Percentiles rank a stretch among this genome's conserved stretches.
Conservation (phyloP, 805 yeast genomes). For the Candida nonsorbophila region DNA sequence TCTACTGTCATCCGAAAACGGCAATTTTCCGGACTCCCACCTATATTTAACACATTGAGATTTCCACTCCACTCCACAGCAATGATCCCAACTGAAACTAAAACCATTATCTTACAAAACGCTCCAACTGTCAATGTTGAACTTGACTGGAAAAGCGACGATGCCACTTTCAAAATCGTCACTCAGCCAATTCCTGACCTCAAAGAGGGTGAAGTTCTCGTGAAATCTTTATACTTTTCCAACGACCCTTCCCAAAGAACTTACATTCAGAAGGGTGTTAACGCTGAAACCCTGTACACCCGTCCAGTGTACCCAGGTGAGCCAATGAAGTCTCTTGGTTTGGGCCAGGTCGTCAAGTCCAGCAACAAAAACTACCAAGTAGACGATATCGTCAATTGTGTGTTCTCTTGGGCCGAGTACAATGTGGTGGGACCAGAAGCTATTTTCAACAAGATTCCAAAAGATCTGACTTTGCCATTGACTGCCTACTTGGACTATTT, state of each 20-base stretch:
- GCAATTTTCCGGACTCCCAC: too few species aligned
- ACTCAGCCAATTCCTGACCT: conserved; percentile 10
- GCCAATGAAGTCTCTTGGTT: conserved; percentile 15
- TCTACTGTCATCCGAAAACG: too few species aligned
- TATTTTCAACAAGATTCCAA: conserved; percentile 13
- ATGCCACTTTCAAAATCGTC: conserved; percentile 25
- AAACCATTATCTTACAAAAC: conserved; percentile 11
- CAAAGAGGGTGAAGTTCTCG: conserved; percentile 19
- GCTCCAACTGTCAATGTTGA: conserved; percentile 16
- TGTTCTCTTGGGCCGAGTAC: conserved; percentile 20
- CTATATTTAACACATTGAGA: too few species aligned
- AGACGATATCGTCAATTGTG: conserved; percentile 20
- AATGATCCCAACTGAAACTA: conserved; percentile 1
- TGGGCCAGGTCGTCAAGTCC: conserved; percentile 20
- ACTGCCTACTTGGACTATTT: conserved; percentile 19
- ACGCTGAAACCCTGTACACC: conserved; percentile 15
- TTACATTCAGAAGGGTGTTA: conserved; percentile 28
- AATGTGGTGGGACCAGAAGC: conserved; percentile 10
- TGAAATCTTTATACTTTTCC: conserved; percentile 23
- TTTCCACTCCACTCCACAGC: too few species aligned
- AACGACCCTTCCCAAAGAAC: conserved; percentile 33
- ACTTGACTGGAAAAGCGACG: conserved; percentile 12
- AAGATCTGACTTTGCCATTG: conserved; percentile 11
- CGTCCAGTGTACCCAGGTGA: conserved; percentile 18
- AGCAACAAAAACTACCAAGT: conserved; percentile 14